Percentiles rank a stretch among this genome's conserved stretches.
phyloP scores from a whole-genome alignment of 2,329 filamentous ascomycete genomes.

The Chaetothyriales sp. region DNA sequence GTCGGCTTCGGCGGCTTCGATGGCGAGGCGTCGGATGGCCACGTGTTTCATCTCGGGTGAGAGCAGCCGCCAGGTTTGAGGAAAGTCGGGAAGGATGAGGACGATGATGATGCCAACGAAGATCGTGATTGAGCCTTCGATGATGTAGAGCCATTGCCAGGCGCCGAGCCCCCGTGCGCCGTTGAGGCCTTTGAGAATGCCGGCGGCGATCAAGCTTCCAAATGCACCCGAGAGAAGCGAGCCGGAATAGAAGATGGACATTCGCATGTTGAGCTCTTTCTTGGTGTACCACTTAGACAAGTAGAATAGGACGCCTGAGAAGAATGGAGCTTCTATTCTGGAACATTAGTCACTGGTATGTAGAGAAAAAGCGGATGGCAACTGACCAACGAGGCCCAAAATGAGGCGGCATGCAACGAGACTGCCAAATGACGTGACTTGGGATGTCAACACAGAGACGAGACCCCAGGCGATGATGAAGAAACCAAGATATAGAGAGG shows the following conservation, averaged over 20 bases:
- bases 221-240: constrained; percentile 39
- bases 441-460: constrained; percentile 32
- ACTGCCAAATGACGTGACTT: constrained; percentile 28
- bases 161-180: constrained; percentile 24
- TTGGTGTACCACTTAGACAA: constrained; percentile 42
- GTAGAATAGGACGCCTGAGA: constrained; percentile 36
- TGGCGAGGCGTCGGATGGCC: constrained; percentile 36
- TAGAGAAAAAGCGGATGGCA: background rate
- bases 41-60: constrained; percentile 33
- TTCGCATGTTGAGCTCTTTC: constrained; percentile 35
- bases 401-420: constrained; percentile 32
- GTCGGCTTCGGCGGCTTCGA: constrained; percentile 38
- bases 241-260: constrained; percentile 40
- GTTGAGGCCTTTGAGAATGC: constrained; percentile 31
- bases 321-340: constrained; percentile 31
- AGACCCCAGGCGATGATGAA: constrained; percentile 34
- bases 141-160: constrained; percentile 31
- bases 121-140: constrained; percentile 26
- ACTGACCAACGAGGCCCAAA: constrained; percentile 25
- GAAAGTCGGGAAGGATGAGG: constrained; percentile 26
- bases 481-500: constrained; percentile 32
- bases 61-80: constrained; percentile 30
- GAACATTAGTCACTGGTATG: background rate
- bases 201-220: constrained; percentile 40
- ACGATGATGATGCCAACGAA: constrained; percentile 23